A percentile compares a stretch with the other conserved stretches of the same genome.
Conservation (phyloP, 805 yeast genomes). For the Candida ponderosae region DNA sequence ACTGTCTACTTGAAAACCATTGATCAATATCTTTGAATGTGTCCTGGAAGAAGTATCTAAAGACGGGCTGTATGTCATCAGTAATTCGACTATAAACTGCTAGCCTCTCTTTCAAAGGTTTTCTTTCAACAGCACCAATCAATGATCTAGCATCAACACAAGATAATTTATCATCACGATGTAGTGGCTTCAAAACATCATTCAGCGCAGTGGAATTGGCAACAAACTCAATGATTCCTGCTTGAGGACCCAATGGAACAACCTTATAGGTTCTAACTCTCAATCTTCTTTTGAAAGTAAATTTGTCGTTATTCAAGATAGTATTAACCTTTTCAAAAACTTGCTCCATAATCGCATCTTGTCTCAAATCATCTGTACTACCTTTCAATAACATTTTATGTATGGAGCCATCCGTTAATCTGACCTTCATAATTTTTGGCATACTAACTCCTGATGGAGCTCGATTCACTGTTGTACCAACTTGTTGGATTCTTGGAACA, state of each 20-base stretch:
- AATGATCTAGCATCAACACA: conserved; percentile 51
- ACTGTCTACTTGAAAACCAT: conserved; percentile 64
- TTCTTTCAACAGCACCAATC: conserved; percentile 53
- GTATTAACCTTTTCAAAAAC: conserved; percentile 82
- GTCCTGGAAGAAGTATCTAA: conserved; percentile 63
- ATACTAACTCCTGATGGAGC: conserved; percentile 80
- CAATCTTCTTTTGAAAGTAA: conserved; percentile 49
- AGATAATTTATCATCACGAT: conserved; percentile 40
- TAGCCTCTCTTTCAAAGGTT: conserved; percentile 34
- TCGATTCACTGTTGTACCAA: conserved; percentile 41
- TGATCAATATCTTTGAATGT: conserved; percentile 56
- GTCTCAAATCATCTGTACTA: conserved; percentile 86
- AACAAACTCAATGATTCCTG: conserved; percentile 90
- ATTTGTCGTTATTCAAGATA: conserved; percentile 47
- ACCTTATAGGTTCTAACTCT: conserved; percentile 80
- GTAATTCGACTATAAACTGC: conserved; percentile 40
- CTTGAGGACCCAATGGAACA: conserved; percentile 77
- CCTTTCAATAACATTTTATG: conserved; percentile 69
- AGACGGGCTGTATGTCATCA: conserved; percentile 50
- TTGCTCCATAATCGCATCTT: conserved; percentile 97
- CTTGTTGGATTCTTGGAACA: conserved; percentile 38
- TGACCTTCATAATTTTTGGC: conserved; percentile 68
- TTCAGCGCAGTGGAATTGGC: conserved; percentile 63
- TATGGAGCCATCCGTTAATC: conserved; percentile 46
- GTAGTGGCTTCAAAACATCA: conserved; percentile 62